Evolutionary conservation across 1,284 basidiomycete species (phyloP), one percentile per base, ranked within the genome.

Genomic region (Apiotrichum sp.): DNA sequence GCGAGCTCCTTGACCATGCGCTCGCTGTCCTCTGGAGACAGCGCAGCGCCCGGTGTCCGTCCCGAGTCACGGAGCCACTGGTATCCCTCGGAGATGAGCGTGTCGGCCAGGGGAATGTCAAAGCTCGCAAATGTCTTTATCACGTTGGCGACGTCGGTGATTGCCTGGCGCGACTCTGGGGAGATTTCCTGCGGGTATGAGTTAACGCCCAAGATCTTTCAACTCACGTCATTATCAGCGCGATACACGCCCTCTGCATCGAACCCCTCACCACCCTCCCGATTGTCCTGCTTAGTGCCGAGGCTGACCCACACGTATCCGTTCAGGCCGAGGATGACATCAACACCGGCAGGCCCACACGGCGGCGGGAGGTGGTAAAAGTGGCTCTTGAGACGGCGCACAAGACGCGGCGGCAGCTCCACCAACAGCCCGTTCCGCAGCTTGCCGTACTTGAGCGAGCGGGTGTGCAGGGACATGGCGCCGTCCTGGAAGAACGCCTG

Each of bases 401-500:
- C 87, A 13, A 98, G 81, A 45, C 87, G 84, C 0, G 93, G 86
- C 3, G 91, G 85, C 6, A 97, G 83, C 16, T 80, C 79, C 40
- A 95, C 84, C 11, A 99, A 82, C 65, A 89, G 86, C 5, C 96
- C 96, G 72, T 98, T 98, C 51, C 93, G 86, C 51, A 98, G 82
- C 90, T 99, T 99, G 65, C 96, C 96, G 75, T 98, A 99, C 72
- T 89, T 88, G 59, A 98, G 79, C 0, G 93, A 97, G 49, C 96
- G 86, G 2, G 96, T 99, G 69, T 98, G 96, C 38, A 99, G 77
- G 7, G 89, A 92, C 84, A 97, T 93, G 5, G 89, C 86, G 3
- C 95, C 93, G 73, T 98, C 96, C 4, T 85, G 81, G 72, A 95
- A 96, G 72, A 98, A 88, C 0, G 90, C 87, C 74, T 98, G 96